These are phyloP conservation scores for Oxytropis ochrocephala DNA, from an alignment of 306 rosid genomes.

Conservation along the genomic window DNA sequence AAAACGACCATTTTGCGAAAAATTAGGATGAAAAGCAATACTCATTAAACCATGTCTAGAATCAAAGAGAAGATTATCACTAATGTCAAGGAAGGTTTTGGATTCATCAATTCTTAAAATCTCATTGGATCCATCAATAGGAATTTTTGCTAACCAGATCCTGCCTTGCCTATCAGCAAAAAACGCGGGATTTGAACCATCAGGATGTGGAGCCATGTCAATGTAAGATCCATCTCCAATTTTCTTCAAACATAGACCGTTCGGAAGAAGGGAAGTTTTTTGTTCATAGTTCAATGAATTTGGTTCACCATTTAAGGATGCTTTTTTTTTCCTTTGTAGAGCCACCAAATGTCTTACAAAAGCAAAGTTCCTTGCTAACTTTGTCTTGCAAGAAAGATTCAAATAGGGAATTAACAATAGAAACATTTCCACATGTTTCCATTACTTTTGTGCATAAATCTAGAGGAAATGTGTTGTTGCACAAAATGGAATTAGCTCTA, in stretches of 20 bases:
- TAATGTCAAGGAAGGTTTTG: constrained; percentile 31
- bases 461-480: constrained; percentile 7
- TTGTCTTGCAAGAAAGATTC: constrained; percentile 14
- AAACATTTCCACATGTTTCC: constrained; percentile 22
- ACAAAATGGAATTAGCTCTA: constrained; percentile 20
- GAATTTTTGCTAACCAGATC: constrained; percentile 36
- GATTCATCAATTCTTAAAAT: constrained; percentile 22
- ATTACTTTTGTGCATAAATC: constrained; percentile 23
- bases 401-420: constrained; percentile 22
- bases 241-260: no score
- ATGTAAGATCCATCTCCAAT: no score
- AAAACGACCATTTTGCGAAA: constrained; percentile 27
- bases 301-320: constrained; percentile 11
- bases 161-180: constrained; percentile 23
- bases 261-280: no score
- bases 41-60: constrained; percentile 30
- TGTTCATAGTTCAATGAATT: background rate
- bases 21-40: constrained; percentile 48
- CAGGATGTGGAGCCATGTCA: no score
- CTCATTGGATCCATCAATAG: constrained; percentile 24
- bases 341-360: constrained; percentile 28
- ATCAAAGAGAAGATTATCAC: constrained; percentile 22
- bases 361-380: background rate
- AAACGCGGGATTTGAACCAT: constrained; percentile 34
- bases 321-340: background rate